These are phyloP conservation scores for Zopfia rhizophila DNA, from an alignment of 2,329 filamentous ascomycete genomes.

Conservation along the genomic window DNA sequence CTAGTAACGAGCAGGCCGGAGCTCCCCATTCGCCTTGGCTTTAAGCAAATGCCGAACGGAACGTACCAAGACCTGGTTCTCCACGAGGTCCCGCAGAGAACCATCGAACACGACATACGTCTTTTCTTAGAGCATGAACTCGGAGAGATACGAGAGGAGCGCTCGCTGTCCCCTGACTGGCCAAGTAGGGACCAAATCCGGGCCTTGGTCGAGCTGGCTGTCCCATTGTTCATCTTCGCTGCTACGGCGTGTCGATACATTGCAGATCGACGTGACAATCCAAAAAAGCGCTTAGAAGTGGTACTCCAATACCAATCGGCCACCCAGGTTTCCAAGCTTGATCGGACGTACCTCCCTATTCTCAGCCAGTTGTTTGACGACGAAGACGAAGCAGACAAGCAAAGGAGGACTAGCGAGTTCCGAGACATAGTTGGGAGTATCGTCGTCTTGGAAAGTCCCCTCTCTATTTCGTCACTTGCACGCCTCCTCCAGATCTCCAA, in stretches of 20 bases:
- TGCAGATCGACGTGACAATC: constrained; percentile 4
- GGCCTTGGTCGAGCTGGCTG: constrained; percentile 28
- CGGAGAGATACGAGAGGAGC: constrained; percentile 1
- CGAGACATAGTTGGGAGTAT: constrained; percentile 19
- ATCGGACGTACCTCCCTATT: constrained; percentile 20
- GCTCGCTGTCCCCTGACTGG: constrained; percentile 22
- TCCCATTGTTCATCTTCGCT: constrained; percentile 46
- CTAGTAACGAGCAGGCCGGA: constrained; percentile 21
- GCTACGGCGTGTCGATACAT: constrained; percentile 24
- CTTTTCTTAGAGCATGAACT: constrained; percentile 12
- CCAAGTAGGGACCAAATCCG: constrained; percentile 27
- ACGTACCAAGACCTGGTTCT: constrained; percentile 17
- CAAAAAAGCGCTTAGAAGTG: constrained; percentile 11
- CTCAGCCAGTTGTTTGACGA: constrained; percentile 7
- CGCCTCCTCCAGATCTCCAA: constrained; percentile 11
- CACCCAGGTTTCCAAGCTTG: constrained; percentile 7
- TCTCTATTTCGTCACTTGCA: constrained; percentile 16
- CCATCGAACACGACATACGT: constrained; percentile 13
- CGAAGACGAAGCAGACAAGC: constrained; percentile 3
- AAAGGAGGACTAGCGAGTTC: constrained; percentile 2
- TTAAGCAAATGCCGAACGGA: constrained; percentile 14
- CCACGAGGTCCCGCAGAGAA: constrained; percentile 7
- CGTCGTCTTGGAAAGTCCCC: constrained; percentile 15
- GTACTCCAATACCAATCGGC: neutral
- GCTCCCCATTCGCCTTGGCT: constrained; percentile 21